Percentiles rank a stretch among this genome's conserved stretches.
Conservation (phyloP, 176 grass and related monocot species). For the Echinochloa phyllopogon region DNA sequence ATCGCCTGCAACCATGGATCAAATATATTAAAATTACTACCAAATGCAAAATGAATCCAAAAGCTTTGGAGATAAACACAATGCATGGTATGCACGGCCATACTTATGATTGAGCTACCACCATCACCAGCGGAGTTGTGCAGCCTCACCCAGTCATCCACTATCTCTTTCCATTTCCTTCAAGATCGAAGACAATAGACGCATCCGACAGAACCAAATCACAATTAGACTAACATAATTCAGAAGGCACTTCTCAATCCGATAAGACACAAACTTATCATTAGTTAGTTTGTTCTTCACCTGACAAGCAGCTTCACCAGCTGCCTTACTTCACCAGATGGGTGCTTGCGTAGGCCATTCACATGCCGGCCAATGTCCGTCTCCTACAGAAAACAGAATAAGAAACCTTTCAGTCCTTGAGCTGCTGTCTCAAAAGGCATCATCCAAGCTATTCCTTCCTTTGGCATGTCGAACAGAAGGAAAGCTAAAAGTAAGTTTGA, state of each 20-base stretch:
- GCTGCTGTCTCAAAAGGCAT: conserved; percentile 22
- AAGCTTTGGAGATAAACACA: conserved; percentile 11
- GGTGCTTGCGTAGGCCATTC: conserved; percentile 74
- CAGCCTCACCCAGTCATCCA: conserved; percentile 69
- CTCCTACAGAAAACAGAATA: conserved; percentile 62
- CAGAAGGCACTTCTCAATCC: not conserved
- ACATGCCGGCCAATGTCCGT: conserved; percentile 82
- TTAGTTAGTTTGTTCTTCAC: conserved; percentile 44
- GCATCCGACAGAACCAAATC: conserved; percentile 12
- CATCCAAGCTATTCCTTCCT: not conserved
- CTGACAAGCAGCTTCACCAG: conserved; percentile 76
- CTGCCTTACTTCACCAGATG: conserved; percentile 67
- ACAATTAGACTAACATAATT: not conserved
- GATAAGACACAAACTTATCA: not conserved
- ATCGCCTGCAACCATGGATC: conserved; percentile 58
- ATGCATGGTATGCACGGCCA: not conserved
- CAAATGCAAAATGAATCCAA: conserved; percentile 13
- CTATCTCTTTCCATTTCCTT: conserved; percentile 90
- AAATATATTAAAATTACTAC: conserved; percentile 4
- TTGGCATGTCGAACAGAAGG: not conserved
- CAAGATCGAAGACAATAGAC: not conserved
- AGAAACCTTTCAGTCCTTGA: not conserved
- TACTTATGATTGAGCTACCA: conserved; percentile 62
- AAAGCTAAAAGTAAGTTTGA: conserved; percentile 25
- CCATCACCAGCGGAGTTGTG: conserved; percentile 55